phyloP scores from a whole-genome alignment of 2,329 filamentous ascomycete genomes.

The Nigrospora sphaerica region DNA sequence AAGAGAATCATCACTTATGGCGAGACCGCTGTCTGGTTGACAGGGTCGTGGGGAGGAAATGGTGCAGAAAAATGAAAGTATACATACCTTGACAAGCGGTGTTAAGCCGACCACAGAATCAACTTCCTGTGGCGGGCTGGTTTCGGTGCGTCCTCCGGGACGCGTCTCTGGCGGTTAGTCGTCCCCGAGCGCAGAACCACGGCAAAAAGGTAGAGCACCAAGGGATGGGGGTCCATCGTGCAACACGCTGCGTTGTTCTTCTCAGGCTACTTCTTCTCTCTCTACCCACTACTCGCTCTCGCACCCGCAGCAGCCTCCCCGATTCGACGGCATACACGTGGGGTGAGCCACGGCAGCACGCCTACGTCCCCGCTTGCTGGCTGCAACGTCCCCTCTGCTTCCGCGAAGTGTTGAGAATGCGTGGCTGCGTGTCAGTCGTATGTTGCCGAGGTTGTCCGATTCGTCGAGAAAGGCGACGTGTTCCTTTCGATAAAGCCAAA shows the following conservation, averaged over 20 bases:
- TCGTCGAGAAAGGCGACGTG: conserved; percentile 1
- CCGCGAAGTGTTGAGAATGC: no score
- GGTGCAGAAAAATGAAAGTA: background rate
- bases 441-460: conserved; percentile 1
- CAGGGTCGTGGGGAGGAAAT: background rate
- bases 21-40: background rate
- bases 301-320: conserved; percentile 1
- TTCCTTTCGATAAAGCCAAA: background rate
- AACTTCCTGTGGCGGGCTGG: no score
- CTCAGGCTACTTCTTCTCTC: conserved; percentile 5
- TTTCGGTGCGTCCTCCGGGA: no score
- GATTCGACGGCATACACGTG: background rate
- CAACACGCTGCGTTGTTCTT: conserved; percentile 9
- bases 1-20: conserved; percentile 6
- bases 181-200: background rate
- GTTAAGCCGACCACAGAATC: no score
- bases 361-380: background rate
- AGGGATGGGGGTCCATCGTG: background rate
- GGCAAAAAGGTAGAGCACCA: background rate
- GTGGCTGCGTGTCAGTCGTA: background rate
- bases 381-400: conserved; percentile 1
- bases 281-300: conserved; percentile 3
- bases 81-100: background rate
- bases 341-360: background rate
- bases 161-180: background rate